Evolutionary conservation across 2,329 filamentous ascomycete genomes (phyloP).

Genomic region (Colletotrichum orchidophilum): DNA sequence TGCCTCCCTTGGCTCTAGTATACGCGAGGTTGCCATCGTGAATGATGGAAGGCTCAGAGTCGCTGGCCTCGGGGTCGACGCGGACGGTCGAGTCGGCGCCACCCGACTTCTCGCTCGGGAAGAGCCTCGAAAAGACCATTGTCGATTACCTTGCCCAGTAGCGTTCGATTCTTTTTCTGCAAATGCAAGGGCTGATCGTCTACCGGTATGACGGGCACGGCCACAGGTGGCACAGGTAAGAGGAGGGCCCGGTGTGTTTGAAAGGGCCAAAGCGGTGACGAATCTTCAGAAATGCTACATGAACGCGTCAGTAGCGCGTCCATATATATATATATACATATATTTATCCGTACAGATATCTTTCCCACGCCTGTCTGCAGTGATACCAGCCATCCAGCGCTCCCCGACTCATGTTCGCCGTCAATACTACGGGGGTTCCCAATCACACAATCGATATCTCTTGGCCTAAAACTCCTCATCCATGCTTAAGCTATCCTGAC

Average conservation of each 20-base stretch:
- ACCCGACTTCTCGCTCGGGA: conserved; percentile 19
- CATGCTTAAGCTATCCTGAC: conserved; percentile 2
- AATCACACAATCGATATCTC: conserved; percentile 26
- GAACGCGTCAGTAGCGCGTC: background rate
- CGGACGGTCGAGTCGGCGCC: background rate
- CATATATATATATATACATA: background rate
- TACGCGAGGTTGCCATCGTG: conserved; percentile 53
- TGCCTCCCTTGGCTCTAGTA: conserved; percentile 54
- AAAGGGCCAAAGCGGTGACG: background rate
- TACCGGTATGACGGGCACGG: background rate
- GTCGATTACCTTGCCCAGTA: background rate
- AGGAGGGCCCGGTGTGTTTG: background rate
- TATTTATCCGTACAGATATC: no score
- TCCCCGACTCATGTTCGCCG: conserved; percentile 6
- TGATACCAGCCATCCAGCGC: no score
- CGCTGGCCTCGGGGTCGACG: conserved; percentile 32
- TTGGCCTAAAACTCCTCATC: conserved; percentile 17
- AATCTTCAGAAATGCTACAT: background rate
- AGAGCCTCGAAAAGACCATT: conserved; percentile 26
- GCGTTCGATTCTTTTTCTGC: no score
- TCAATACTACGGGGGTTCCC: conserved; percentile 8
- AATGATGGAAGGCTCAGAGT: conserved; percentile 41
- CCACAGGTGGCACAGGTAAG: background rate
- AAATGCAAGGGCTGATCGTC: background rate
- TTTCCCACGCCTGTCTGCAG: background rate